Conservation (phyloP, 257 asterid genomes). For the Thymus mandschuricus region DNA sequence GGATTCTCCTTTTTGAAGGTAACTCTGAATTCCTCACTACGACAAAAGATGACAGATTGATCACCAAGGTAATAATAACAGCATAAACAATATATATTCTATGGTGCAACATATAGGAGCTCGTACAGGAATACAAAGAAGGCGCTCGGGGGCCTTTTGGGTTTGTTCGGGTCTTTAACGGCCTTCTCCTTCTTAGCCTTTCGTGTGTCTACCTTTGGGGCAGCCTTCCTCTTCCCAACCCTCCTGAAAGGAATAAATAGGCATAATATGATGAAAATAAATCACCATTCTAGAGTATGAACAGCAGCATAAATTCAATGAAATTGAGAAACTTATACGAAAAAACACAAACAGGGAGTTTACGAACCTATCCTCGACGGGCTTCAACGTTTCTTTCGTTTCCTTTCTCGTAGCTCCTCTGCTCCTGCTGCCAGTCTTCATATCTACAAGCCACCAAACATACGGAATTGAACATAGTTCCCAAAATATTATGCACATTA, state of each 20-base stretch:
- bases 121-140: conserved; percentile 93
- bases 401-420: conserved; percentile 66
- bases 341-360: not conserved
- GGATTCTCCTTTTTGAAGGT: conserved; percentile 95
- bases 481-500: not conserved
- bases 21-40: conserved; percentile 90
- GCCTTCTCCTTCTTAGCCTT: conserved; percentile 62
- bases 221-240: conserved; percentile 87
- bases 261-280: conserved; percentile 31
- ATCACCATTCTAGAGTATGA: not conserved
- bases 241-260: conserved; percentile 57
- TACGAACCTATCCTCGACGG: conserved; percentile 68
- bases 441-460: conserved; percentile 35
- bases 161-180: conserved; percentile 91
- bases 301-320: conserved; percentile 1
- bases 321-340: not conserved
- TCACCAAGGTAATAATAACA: conserved; percentile 13
- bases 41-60: conserved; percentile 34
- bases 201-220: conserved; percentile 48
- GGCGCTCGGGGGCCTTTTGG: conserved; percentile 98
- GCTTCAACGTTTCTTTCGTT: conserved; percentile 75
- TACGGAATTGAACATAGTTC: not conserved
- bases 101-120: conserved; percentile 13
- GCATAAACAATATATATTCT: not conserved
- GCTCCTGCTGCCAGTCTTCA: conserved; percentile 75